Conservation (phyloP, 2,329 filamentous ascomycete genomes). For the Setomelanomma holmii region DNA sequence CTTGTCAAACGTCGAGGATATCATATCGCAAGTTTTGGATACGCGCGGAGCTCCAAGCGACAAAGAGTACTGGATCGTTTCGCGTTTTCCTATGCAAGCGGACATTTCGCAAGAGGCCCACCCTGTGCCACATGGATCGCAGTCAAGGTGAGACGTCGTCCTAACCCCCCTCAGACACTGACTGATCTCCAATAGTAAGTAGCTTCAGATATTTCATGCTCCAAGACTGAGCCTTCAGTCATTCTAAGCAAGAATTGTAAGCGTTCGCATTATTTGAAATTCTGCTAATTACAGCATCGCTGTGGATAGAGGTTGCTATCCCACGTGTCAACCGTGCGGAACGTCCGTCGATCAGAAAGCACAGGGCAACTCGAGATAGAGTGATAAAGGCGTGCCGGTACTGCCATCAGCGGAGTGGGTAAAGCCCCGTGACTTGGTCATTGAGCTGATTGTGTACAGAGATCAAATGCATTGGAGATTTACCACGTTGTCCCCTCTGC, state of each 20-base stretch:
- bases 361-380: conserved; percentile 5
- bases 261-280: neutral
- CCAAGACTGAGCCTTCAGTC: neutral
- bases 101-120: too few species aligned
- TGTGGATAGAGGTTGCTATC: neutral
- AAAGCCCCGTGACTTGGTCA: neutral
- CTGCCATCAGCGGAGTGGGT: conserved; percentile 24
- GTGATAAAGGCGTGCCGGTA: conserved; percentile 16
- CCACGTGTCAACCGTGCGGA: neutral
- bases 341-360: neutral
- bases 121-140: neutral
- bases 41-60: too few species aligned
- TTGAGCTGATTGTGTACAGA: conserved; percentile 16
- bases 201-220: neutral
- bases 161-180: neutral
- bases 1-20: too few species aligned
- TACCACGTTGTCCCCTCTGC: conserved; percentile 33
- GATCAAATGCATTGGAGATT: conserved; percentile 43
- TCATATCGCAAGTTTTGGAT: too few species aligned
- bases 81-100: too few species aligned
- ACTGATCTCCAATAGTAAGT: neutral
- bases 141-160: neutral
- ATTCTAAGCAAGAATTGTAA: neutral
- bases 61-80: too few species aligned
- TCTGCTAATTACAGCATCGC: neutral